phyloP scores from a whole-genome alignment of 106 monocot species.

The Gastrodia elata region DNA sequence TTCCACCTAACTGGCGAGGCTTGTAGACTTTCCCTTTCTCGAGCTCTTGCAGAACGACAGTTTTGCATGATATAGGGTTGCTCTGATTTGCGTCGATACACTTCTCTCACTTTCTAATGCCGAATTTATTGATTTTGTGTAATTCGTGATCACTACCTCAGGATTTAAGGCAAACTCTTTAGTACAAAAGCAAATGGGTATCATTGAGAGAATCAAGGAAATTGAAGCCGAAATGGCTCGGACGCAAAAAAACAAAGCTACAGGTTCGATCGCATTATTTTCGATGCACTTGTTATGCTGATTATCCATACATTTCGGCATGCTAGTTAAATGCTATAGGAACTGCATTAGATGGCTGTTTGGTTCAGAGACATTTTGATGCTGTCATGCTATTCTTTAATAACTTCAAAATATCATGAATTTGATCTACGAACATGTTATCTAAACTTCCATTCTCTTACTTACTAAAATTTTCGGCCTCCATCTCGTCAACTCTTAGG shows the following conservation, averaged over 20 bases:
- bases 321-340: background rate
- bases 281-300: background rate
- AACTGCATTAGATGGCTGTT: too few relatives aligned
- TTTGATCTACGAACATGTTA: too few relatives aligned
- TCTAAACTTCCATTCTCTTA: too few relatives aligned
- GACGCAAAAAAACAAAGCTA: constrained; percentile 96
- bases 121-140: background rate
- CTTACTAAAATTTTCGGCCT: too few relatives aligned
- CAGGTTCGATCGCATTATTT: constrained; percentile 41
- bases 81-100: background rate
- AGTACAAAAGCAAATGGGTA: constrained; percentile 56
- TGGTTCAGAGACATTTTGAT: too few relatives aligned
- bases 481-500: too few relatives aligned
- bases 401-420: too few relatives aligned
- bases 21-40: background rate
- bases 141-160: background rate
- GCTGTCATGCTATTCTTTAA: too few relatives aligned
- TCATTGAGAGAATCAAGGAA: constrained; percentile 95
- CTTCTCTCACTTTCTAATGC: background rate
- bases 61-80: background rate
- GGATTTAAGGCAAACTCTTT: constrained; percentile 5
- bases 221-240: constrained; percentile 97
- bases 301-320: background rate
- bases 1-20: background rate
- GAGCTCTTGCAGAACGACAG: background rate